A percentile compares a stretch with the other conserved stretches of the same genome.
Evolutionary conservation across 345 rosid genomes (phyloP).

Genomic region (Excoecaria cochinchinensis): DNA sequence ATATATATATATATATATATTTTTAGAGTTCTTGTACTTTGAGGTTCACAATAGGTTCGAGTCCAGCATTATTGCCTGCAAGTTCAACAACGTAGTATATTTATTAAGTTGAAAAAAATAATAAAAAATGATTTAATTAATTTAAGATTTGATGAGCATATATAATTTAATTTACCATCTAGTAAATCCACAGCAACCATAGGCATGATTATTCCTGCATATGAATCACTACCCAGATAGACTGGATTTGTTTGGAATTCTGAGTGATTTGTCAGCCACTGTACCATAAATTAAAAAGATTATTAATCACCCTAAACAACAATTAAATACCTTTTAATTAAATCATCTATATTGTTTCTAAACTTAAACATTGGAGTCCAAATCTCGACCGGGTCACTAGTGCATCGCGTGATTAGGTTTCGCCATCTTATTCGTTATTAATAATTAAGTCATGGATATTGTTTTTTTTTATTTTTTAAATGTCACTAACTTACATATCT

Average conservation of each 20-base stretch:
- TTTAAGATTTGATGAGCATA: neutral
- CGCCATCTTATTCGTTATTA: too few species aligned
- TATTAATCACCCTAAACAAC: too few species aligned
- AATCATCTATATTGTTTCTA: too few species aligned
- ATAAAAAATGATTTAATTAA: neutral
- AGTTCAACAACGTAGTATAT: neutral
- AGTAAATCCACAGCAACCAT: neutral
- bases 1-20: neutral
- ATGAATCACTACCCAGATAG: constrained; percentile 15
- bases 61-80: constrained; percentile 10
- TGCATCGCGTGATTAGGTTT: too few species aligned
- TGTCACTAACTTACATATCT: constrained; percentile 20
- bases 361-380: too few species aligned
- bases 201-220: constrained; percentile 2
- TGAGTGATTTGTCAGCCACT: constrained; percentile 5
- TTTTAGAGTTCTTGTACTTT: neutral
- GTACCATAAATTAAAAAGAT: neutral
- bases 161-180: neutral
- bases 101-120: too few species aligned
- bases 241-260: constrained; percentile 11
- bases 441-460: too few species aligned
- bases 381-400: too few species aligned
- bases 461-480: too few species aligned
- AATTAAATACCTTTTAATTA: too few species aligned
- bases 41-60: neutral